phyloP scores from a whole-genome alignment of 2,329 filamentous ascomycete genomes.

The Cercospora sojina region DNA sequence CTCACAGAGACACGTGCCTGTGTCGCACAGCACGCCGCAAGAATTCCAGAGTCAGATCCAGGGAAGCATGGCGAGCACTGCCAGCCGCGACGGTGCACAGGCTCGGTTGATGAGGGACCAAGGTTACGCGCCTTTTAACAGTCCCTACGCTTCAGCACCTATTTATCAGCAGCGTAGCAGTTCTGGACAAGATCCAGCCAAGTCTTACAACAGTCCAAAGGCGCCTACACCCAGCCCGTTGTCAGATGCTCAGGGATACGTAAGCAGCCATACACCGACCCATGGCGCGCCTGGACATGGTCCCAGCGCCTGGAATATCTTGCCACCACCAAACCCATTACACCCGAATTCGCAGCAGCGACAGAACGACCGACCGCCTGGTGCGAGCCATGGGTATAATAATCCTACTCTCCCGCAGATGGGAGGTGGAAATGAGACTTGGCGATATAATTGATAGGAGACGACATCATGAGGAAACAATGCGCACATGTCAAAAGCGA shows the following conservation, averaged over 20 bases:
- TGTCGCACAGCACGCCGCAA: constrained; percentile 44
- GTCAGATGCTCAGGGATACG: constrained; percentile 32
- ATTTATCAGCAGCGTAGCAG: constrained; percentile 26
- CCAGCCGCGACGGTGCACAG: constrained; percentile 37
- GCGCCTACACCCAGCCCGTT: constrained; percentile 38
- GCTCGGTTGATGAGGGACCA: constrained; percentile 38
- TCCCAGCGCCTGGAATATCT: constrained; percentile 21
- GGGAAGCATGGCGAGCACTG: constrained; percentile 32
- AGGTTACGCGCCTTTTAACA: constrained; percentile 27
- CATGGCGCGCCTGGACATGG: constrained; percentile 5
- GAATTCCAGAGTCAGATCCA: constrained; percentile 43
- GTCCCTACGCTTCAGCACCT: constrained; percentile 15
- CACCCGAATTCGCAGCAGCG: neutral
- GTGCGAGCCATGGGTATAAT: constrained; percentile 23
- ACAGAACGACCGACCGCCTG: constrained; percentile 15
- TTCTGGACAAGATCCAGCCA: constrained; percentile 32
- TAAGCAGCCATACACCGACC: constrained; percentile 25
- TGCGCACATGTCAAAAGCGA: neutral
- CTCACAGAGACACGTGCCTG: constrained; percentile 20
- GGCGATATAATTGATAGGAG: constrained; percentile 29
- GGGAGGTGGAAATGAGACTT: constrained; percentile 29
- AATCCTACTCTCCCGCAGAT: constrained; percentile 36
- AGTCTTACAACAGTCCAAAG: constrained; percentile 35
- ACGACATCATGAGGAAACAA: neutral
- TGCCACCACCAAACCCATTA: constrained; percentile 22